Conservation (phyloP, 192 early-diverging fungal genomes). For the Backusella circina region DNA sequence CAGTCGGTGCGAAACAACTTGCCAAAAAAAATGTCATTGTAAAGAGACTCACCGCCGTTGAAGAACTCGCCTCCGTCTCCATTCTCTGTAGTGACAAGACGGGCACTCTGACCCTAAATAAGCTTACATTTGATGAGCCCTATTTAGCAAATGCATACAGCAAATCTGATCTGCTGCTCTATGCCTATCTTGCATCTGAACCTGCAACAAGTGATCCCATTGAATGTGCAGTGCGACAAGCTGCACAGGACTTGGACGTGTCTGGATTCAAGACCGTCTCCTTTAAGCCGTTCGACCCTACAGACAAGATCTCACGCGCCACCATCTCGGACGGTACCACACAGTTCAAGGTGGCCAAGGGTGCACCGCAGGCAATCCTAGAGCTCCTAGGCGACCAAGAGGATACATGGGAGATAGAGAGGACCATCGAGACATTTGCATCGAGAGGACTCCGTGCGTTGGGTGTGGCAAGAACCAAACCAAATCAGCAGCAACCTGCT, state of each 20-base stretch:
- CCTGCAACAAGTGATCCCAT: constrained; percentile 74
- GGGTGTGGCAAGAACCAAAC: constrained; percentile 63
- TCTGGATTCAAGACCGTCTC: constrained; percentile 62
- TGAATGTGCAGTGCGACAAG: constrained; percentile 66
- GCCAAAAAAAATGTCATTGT: constrained; percentile 74
- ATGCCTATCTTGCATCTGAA: constrained; percentile 64
- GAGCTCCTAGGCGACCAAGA: constrained; percentile 41
- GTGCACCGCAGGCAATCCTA: constrained; percentile 71
- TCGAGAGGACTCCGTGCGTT: constrained; percentile 66
- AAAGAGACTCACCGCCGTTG: constrained; percentile 76
- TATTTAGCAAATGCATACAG: constrained; percentile 37
- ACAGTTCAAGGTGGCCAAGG: constrained; percentile 61
- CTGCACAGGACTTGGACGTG: constrained; percentile 51
- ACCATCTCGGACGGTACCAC: constrained; percentile 49
- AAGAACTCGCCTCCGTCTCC: constrained; percentile 72
- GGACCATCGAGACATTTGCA: constrained; percentile 56
- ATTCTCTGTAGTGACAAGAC: constrained; percentile 69
- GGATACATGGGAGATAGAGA: constrained; percentile 27
- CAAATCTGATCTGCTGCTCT: constrained; percentile 59
- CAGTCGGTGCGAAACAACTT: constrained; percentile 70
- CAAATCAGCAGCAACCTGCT: constrained; percentile 23
- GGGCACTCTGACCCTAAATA: constrained; percentile 75
- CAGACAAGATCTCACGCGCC: constrained; percentile 64
- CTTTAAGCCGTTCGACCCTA: constrained; percentile 78
- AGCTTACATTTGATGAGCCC: constrained; percentile 75